Evolutionary conservation across 768 basidiomycete genomes (phyloP), one percentile per base, ranked within the genome.

Genomic region (Termitomyces sp.): DNA sequence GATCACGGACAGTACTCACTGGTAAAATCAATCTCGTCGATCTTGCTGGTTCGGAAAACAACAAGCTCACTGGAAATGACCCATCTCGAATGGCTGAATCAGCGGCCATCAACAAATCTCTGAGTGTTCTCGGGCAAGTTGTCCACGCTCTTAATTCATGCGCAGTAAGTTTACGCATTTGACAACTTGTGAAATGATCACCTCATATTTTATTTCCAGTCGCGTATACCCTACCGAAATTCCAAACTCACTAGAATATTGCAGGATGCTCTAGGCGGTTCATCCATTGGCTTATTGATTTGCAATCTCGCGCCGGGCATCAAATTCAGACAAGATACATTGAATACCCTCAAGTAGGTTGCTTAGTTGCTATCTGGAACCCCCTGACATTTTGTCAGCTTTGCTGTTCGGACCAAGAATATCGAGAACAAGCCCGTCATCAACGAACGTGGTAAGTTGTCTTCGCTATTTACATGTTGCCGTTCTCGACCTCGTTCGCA

Each of bases 11-110:
- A 90, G 90, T 79, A 42, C 66, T 86, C 47, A 79, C 76, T 2
- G 91, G 90, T 10, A 90, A 88, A 66, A 85, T 93, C 53, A 90
- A 90, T 60, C 79, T 94, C 9, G 90, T 93, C 11, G 93, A 95
- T 70, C 78, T 95, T 26, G 93, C 93, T 17, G 93, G 93, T 26
- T 92, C 89, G 0, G 93, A 95, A 71, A 93, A 93, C 64, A 94
- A 93, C 68, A 94, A 90, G 77, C 76, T 88, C 26, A 93, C 93
- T 4, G 92, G 93, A 5, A 94, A 93, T 60, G 88, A 94, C 65
- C 74, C 83, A 1, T 83, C 81, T n/a, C 83, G 93, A 2, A 92
- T 94, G 87, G 83, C 85, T 2, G 93, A 96, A 70, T 89, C 88
- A 3, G 72, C 88, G 2, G 91, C 92, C 17, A 96, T 96, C 66